A percentile compares a stretch with the other conserved stretches of the same genome.
phyloP scores from a whole-genome alignment of 2,329 filamentous ascomycete genomes.

The Neophaeococcomyces mojaviensis region DNA sequence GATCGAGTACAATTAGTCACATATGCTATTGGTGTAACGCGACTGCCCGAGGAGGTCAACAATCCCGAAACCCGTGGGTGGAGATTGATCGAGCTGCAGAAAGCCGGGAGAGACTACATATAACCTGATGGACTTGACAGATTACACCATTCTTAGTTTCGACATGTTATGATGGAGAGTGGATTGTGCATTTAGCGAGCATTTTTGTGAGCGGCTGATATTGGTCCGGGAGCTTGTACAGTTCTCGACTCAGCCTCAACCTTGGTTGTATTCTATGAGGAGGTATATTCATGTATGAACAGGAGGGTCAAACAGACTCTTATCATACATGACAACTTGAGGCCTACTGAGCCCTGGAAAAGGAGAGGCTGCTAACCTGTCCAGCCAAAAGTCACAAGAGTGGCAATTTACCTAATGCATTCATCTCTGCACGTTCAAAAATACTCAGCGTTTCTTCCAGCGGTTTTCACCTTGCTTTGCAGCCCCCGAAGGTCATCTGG shows the following conservation, averaged over 20 bases:
- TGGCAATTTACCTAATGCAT: constrained; percentile 9
- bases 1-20: constrained; percentile 98
- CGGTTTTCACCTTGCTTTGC: too few species aligned
- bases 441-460: too few species aligned
- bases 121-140: neutral
- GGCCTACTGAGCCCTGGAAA: neutral
- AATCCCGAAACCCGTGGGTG: constrained; percentile 95
- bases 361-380: constrained; percentile 22
- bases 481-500: neutral
- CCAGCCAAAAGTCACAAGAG: constrained; percentile 12
- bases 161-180: neutral
- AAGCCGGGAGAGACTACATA: constrained; percentile 87
- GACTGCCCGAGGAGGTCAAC: constrained; percentile 88
- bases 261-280: constrained; percentile 3
- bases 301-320: neutral
- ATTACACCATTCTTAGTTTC: neutral
- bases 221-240: neutral
- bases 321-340: neutral
- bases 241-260: constrained; percentile 1
- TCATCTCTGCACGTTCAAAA: constrained; percentile 13
- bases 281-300: constrained; percentile 3
- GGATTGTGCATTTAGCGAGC: constrained; percentile 17
- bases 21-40: constrained; percentile 92
- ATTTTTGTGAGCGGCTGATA: constrained; percentile 1
- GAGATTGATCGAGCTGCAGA: constrained; percentile 97